These are phyloP conservation scores for Lecanicillium sp. DNA, from an alignment of 2,329 filamentous ascomycete genomes.

Conservation along the genomic window DNA sequence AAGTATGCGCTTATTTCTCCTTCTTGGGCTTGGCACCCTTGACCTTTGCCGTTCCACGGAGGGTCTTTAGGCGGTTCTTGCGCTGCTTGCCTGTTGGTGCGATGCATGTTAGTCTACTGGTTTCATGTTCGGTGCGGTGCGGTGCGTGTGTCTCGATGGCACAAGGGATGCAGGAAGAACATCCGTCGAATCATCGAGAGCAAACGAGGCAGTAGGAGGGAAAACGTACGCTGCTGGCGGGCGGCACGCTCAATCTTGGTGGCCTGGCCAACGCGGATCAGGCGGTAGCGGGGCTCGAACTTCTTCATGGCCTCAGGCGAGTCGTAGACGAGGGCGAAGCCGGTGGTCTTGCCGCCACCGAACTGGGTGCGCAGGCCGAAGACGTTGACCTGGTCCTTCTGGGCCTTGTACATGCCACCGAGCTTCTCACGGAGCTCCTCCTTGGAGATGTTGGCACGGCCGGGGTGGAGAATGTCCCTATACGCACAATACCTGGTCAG, in stretches of 20 bases:
- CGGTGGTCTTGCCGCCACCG: conserved; percentile 99
- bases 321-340: conserved; percentile 98
- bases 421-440: conserved; percentile 96
- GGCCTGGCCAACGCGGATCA: conserved; percentile 87
- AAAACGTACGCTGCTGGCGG: conserved; percentile 95
- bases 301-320: conserved; percentile 98
- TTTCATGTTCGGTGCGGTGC: too few relatives aligned
- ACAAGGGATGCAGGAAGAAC: too few relatives aligned
- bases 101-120: conserved; percentile 13
- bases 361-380: conserved; percentile 98
- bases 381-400: conserved; percentile 94
- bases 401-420: conserved; percentile 92
- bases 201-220: background rate
- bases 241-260: conserved; percentile 94
- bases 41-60: conserved; percentile 95
- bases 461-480: conserved; percentile 99
- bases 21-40: conserved; percentile 95
- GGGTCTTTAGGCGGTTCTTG: conserved; percentile 99
- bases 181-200: too few relatives aligned
- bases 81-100: conserved; percentile 85
- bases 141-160: too few relatives aligned
- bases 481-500: conserved; percentile 10
- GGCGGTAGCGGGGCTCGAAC: conserved; percentile 97
- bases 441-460: conserved; percentile 97
- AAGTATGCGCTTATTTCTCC: conserved; percentile 63